Evolutionary conservation across 2,329 filamentous ascomycete genomes (phyloP), one percentile per base, ranked within the genome.

Genomic region (Phyllosticta citrichinensis): DNA sequence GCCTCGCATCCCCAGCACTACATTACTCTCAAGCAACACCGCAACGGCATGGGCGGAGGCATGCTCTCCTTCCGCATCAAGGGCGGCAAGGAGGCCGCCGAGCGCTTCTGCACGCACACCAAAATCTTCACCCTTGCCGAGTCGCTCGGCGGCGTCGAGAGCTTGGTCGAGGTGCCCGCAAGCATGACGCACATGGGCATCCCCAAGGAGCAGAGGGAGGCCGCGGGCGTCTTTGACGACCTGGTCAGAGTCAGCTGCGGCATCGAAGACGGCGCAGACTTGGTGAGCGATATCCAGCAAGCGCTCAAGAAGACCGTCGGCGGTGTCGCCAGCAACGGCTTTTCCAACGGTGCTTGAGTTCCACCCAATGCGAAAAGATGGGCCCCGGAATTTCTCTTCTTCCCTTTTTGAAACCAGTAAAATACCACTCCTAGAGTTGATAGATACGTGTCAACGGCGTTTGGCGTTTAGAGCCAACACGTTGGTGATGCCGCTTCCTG

Each of bases 161-260:
- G 84, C 70, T 80, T 99, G 64, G 87, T 92, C 67, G 94, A 99
- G 77, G 84, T 99, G 2, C 94, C 94, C 22, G 89, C 89, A 68
- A 89, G 86, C 76, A 99, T 99, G 94, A 99, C 94, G 19, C 94
- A 99, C 75, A 89, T 91, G 24, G 94, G 93, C 62, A 99, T 99
- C 66, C 94, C 94, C 56, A 85, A 83, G 73, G 91, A 91, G 63
- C 86, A 96, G 79, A 83, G 94, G 62, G 94, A 99, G 81, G 88
- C 87, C 2, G 91, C 94, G 0, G 94, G 94, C 63, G 91, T 99
- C 33, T 97, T 87, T 70, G 94, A 99, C 71, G 94, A 99, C 74
- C 82, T 99, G 8, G 89, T 99, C 30, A 84, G 94, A 66, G 81
- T 99, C 63, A 96, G 91, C 81, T 97, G 91, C 73, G 94, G 94